A percentile compares a stretch with the other conserved stretches of the same genome.
These are phyloP conservation scores for Pyrus hybrid DNA, from an alignment of 331 rosid species.

Conservation along the genomic window DNA sequence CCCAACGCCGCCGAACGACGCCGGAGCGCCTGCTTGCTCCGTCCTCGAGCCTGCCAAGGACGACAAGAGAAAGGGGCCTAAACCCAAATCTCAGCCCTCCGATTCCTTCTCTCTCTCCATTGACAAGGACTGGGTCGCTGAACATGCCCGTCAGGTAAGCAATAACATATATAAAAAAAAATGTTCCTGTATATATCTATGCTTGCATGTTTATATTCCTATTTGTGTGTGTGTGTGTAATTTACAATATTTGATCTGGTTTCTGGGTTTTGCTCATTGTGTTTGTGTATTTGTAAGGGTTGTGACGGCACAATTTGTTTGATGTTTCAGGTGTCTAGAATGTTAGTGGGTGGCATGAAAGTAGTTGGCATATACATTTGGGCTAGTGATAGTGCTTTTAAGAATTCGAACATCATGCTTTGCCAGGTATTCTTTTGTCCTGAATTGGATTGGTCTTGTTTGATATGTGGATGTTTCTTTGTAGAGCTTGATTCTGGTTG, in stretches of 20 bases:
- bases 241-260: not conserved
- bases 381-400: slow-evolving; percentile 53
- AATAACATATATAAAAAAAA: not conserved
- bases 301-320: not conserved
- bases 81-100: slow-evolving; percentile 45
- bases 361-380: slow-evolving; percentile 73
- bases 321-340: slow-evolving; percentile 55
- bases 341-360: slow-evolving; percentile 80
- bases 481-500: not conserved
- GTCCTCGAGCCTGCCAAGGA: slow-evolving; percentile 38
- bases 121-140: slow-evolving; percentile 85
- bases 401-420: slow-evolving; percentile 61
- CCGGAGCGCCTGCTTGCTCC: slow-evolving; percentile 56
- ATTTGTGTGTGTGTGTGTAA: no score
- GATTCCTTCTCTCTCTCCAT: slow-evolving; percentile 59
- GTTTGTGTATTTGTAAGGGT: not conserved
- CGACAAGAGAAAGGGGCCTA: slow-evolving; percentile 53
- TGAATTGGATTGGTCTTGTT: not conserved
- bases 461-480: not conserved
- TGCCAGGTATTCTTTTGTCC: slow-evolving; percentile 43
- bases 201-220: not conserved
- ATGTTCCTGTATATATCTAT: not conserved
- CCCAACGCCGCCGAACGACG: slow-evolving; percentile 74
- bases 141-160: slow-evolving; percentile 81
- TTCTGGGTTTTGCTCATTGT: not conserved